Evolutionary conservation across 345 rosid genomes (phyloP).

Genomic region (Hevea brasiliensis): DNA sequence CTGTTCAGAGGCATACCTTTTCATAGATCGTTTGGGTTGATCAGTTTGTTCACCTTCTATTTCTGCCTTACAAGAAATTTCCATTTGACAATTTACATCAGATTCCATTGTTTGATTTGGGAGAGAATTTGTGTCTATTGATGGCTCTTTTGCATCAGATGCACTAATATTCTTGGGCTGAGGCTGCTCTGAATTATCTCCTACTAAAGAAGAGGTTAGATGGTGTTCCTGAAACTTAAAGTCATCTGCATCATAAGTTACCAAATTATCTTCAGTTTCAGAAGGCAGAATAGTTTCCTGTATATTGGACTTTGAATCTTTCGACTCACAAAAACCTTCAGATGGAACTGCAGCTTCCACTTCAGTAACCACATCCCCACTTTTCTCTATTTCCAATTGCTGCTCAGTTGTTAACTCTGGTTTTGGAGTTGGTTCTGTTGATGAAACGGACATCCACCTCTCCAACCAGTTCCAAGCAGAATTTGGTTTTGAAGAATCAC

Average conservation of each 20-base stretch:
- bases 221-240: constrained; percentile 29
- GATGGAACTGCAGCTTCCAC: constrained; percentile 31
- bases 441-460: constrained; percentile 82
- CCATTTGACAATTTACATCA: constrained; percentile 34
- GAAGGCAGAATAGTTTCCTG: constrained; percentile 31
- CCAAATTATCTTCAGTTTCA: constrained; percentile 42
- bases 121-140: constrained; percentile 33
- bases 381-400: constrained; percentile 36
- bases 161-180: constrained; percentile 35
- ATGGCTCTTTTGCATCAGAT: constrained; percentile 41
- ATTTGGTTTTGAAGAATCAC: constrained; percentile 73
- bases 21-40: constrained; percentile 40
- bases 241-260: constrained; percentile 37
- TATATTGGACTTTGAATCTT: constrained; percentile 26
- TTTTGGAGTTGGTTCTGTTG: constrained; percentile 43
- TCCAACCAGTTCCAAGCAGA: constrained; percentile 96
- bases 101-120: constrained; percentile 28
- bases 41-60: constrained; percentile 52
- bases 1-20: constrained; percentile 55
- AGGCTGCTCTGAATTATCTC: constrained; percentile 35
- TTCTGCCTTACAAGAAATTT: constrained; percentile 36
- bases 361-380: constrained; percentile 22
- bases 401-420: constrained; percentile 34
- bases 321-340: constrained; percentile 35
- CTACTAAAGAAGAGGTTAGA: constrained; percentile 22